Evolutionary conservation across 257 asterid genomes (phyloP), one percentile per base, ranked within the genome.

Genomic region (Nicotiana benthamiana): DNA sequence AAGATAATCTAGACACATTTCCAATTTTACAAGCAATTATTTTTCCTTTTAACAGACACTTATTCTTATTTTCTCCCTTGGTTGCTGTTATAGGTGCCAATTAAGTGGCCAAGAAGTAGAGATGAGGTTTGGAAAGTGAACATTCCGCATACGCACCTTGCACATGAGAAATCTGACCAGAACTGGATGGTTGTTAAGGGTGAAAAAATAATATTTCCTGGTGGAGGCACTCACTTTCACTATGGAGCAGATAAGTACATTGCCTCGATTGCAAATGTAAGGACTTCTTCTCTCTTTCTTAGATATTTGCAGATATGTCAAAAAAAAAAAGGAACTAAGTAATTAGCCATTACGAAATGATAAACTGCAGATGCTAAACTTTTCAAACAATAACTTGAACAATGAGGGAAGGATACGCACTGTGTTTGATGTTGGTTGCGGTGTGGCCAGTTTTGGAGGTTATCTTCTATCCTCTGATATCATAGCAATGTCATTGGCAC

Each of bases 161-260:
- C 98, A 80, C 89, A 87, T 72, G 98, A 94, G 88, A 94, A 94
- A 84, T 94, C 98, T 76, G 98, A 94, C 86, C 97, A 94, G 90
- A 94, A 93, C 80, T 94, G 98, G 98, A 94, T 94, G 98, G 93
- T 93, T 90, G 98, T 88, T 28, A 92, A 90, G 86, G 97, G 97
- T 62, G 96, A 93, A 27, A 93, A 88, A 86, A 91, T 93, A 57
- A 32, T 80, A 18, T 94, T 94, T 84, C 98, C 98, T 77, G 98
- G 98, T 26, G 98, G 98, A 26, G 98, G 98, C 80, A 93, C 98
- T 60, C 98, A 94, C 86, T 94, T 94, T 85, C 98, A 94, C 83
- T 89, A 91, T 65, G 98, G 98, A 80, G 98, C 98, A 1, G 97
- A 89, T 81, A 94, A 93, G 76, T 94, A 94, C 84, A 94, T 94